Conservation (phyloP, 1,284 basidiomycete species). For the Melanopsichium pennsylvanicum region DNA sequence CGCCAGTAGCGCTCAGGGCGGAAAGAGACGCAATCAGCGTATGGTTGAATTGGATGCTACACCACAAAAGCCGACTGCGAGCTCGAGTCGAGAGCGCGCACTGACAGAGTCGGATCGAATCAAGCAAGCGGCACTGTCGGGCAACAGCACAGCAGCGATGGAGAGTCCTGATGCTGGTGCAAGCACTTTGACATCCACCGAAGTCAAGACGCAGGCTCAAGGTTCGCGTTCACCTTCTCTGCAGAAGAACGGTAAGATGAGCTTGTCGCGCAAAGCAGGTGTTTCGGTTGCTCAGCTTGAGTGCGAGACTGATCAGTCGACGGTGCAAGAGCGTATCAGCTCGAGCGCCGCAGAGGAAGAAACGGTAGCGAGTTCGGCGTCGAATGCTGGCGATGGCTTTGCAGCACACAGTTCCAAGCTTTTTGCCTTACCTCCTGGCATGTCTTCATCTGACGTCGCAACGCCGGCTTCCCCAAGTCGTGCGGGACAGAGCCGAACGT, state of each 20-base stretch:
- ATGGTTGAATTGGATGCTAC: slow-evolving; percentile 38
- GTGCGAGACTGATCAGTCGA: too few relatives aligned
- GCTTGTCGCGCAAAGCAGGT: slow-evolving; percentile 7
- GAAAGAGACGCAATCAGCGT: slow-evolving; percentile 28
- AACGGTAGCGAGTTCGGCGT: too few relatives aligned
- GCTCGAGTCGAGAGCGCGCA: slow-evolving; percentile 3
- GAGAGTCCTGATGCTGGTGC: not conserved
- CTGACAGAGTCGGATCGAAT: slow-evolving; percentile 44
- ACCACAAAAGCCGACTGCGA: slow-evolving; percentile 12
- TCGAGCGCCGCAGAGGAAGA: too few relatives aligned
- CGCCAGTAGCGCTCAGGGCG: not conserved
- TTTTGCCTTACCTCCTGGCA: slow-evolving; percentile 14
- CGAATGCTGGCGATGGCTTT: not conserved
- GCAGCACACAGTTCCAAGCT: slow-evolving; percentile 5
- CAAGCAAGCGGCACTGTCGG: slow-evolving; percentile 38
- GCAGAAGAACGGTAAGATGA: not conserved
- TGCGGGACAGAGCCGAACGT: not conserved
- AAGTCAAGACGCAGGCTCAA: not conserved
- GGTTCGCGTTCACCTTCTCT: not conserved
- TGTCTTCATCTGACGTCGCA: too few relatives aligned
- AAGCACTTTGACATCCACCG: not conserved
- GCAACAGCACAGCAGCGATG: slow-evolving; percentile 18
- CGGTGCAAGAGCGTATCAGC: too few relatives aligned
- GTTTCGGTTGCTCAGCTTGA: slow-evolving; percentile 2
- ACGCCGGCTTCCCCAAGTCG: not conserved